Base-by-base conservation (phyloP, 2,329 filamentous ascomycete genomes). In the Westerdykella ornata region DNA sequence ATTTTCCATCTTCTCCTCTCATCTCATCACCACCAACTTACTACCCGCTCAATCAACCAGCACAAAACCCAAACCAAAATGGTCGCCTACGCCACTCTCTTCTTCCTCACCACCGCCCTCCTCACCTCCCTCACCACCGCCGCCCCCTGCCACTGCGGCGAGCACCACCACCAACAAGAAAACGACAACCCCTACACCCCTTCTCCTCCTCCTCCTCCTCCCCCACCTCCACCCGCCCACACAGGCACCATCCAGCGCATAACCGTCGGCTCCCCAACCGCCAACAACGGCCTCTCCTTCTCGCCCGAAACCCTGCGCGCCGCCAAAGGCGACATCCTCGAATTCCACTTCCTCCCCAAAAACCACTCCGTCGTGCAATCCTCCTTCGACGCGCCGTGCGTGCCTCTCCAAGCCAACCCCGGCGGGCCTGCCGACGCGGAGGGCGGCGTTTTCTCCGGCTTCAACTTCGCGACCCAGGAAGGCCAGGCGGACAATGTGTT, bases 281-380 rank as follows among this genome's bases (percentile, higher is more conserved):
- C 44, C 11, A 57, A 57, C 47, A 39, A 38, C 14, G 57, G 56
- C 19, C 59, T 63, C 2, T 53, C 55, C 50, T 63, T 60, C 43
- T 59, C 63, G 50, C 60, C 60, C 3, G 42, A 62, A 13, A 63
- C 60, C 40, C 49, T 63, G 20, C 53, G 59, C 14, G 60, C 59
- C 40, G 48, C 55, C 12, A 43, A 54, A 7, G 60, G 59, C 13
- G 59, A 61, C 47, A 20, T 56, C 12, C 60, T 77, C 39, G 68
- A 73, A 46, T 73, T 75, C 59, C 68, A 72, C 48, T 76, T 74
- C 56, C 65, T 66, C 14, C 65, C 70, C 1, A 62, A 66, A 35
- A 88, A 88, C 71, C 85, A 89, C 75, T 86, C 84, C 37, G 76
- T 88, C 43, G 82, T 80, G 4, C 83, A 88, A 71, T 85, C 84